phyloP scores from a whole-genome alignment of 2,329 filamentous ascomycete genomes.

The Curvularia sp. region DNA sequence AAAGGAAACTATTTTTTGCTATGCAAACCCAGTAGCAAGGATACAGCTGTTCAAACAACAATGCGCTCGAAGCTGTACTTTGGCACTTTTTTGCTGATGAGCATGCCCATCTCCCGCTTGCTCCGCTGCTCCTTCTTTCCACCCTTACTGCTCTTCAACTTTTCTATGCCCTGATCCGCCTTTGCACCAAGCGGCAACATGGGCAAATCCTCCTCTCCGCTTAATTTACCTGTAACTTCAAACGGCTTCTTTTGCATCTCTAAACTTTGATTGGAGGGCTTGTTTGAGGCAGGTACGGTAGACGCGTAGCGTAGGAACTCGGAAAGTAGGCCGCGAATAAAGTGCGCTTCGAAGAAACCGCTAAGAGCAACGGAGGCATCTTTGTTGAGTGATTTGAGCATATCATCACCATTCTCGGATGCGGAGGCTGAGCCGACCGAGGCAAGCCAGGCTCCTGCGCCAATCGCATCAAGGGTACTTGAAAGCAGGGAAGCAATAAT shows the following conservation, averaged over 20 bases:
- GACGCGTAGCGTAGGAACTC: constrained; percentile 68
- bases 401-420: constrained; percentile 65
- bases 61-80: constrained; percentile 85
- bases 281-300: constrained; percentile 38
- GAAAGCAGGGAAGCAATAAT: constrained; percentile 75
- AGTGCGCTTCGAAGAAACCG: constrained; percentile 72
- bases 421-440: constrained; percentile 58
- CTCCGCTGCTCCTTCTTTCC: constrained; percentile 75
- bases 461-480: constrained; percentile 77
- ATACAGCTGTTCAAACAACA: constrained; percentile 16
- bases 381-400: constrained; percentile 69
- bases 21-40: neutral
- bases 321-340: constrained; percentile 68
- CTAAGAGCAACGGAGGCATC: constrained; percentile 76
- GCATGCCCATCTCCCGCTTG: constrained; percentile 74
- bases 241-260: constrained; percentile 55
- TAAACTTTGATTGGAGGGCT: constrained; percentile 42
- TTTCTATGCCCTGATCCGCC: constrained; percentile 57
- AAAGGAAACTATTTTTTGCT: neutral
- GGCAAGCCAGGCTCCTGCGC: constrained; percentile 73
- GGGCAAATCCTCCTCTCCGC: constrained; percentile 50
- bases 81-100: constrained; percentile 80
- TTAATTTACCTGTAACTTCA: constrained; percentile 49
- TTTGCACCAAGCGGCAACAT: constrained; percentile 78
- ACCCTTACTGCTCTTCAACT: constrained; percentile 65